Evolutionary conservation across 2,329 filamentous ascomycete species (phyloP).

Genomic region (Sarocladium kiliense): DNA sequence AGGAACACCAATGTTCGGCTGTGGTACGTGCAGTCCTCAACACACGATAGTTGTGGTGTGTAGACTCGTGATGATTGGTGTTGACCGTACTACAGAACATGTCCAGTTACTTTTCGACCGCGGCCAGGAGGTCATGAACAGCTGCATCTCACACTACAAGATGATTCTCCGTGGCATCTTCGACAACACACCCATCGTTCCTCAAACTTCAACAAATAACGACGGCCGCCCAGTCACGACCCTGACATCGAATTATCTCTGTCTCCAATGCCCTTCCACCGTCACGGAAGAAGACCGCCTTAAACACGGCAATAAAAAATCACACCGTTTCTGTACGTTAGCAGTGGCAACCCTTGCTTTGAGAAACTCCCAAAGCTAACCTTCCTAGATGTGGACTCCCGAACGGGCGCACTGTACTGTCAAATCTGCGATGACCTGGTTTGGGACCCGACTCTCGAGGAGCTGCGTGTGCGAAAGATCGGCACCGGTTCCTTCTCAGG

Average conservation of each 20-base stretch:
- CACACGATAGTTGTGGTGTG: conserved; percentile 11
- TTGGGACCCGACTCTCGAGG: conserved; percentile 76
- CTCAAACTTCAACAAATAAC: conserved; percentile 57
- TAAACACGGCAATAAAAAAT: conserved; percentile 63
- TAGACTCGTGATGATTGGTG: conserved; percentile 8
- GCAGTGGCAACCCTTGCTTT: neutral
- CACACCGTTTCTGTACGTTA: conserved; percentile 66
- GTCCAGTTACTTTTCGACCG: conserved; percentile 61
- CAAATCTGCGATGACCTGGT: conserved; percentile 79
- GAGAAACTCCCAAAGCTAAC: conserved; percentile 18
- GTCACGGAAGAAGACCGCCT: conserved; percentile 60
- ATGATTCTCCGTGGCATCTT: conserved; percentile 66
- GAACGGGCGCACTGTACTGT: conserved; percentile 70
- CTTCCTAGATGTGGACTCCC: conserved; percentile 66
- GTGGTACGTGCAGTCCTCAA: conserved; percentile 42
- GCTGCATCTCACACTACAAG: conserved; percentile 67
- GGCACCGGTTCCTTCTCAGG: conserved; percentile 61
- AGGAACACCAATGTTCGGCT: conserved; percentile 58
- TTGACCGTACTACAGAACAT: conserved; percentile 54
- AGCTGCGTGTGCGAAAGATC: conserved; percentile 65
- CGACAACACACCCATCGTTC: conserved; percentile 59
- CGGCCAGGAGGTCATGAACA: conserved; percentile 59
- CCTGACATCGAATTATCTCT: conserved; percentile 65
- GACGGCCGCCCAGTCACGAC: conserved; percentile 55
- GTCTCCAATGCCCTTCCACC: conserved; percentile 67